Base-by-base conservation (phyloP, 306 rosid genomes). In the Vachellia pachyceras region DNA sequence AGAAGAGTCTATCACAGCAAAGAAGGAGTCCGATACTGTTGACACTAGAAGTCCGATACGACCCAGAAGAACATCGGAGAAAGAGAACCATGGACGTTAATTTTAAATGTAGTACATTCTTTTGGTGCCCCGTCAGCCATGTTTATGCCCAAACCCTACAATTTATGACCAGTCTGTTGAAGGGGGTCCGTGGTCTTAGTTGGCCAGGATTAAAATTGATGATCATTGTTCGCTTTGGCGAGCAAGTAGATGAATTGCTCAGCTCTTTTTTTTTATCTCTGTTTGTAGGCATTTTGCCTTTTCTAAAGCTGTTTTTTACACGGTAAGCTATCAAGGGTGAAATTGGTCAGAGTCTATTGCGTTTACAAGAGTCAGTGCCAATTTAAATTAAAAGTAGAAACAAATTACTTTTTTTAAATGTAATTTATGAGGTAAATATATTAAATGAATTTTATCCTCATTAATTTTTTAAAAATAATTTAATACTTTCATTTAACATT, bases 41-140 rank as follows among this genome's bases (percentile, higher is more conserved):
- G 80, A 86, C 71, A 88, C 94, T 39, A 83, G 86, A 78, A 89
- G 92, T 72, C 97, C 94, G 3, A 44, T 40, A 29, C 74, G 76
- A 69, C 90, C 54, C 67, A 90, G 71, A 50, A 84, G 84, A 70
- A 61, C 86, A 84, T 47, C 86, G 29, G 98, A 92, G 84, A 96
- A 96, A 85, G 99, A 96, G 90, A 96, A 96, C 83, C 75, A 74
- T 76, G 89, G 90, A 60, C 91, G 82, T 64, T 92, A 49, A 86
- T 42, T 25, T 69, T 72, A 35, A 57, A n/a, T 29, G 33, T 2
- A 29, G 33, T 29, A 13, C 0, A n/a, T 23, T 46, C 18, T 45
- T 69, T 45, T 45, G 73, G 54, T 2, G 11, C 33, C 6, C 50
- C 18, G 37, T 22, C 12, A 42, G 20, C 18, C 9, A 15, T 44